Conservation (phyloP, 2,329 filamentous ascomycete genomes). For the Calonectria naviculata region DNA sequence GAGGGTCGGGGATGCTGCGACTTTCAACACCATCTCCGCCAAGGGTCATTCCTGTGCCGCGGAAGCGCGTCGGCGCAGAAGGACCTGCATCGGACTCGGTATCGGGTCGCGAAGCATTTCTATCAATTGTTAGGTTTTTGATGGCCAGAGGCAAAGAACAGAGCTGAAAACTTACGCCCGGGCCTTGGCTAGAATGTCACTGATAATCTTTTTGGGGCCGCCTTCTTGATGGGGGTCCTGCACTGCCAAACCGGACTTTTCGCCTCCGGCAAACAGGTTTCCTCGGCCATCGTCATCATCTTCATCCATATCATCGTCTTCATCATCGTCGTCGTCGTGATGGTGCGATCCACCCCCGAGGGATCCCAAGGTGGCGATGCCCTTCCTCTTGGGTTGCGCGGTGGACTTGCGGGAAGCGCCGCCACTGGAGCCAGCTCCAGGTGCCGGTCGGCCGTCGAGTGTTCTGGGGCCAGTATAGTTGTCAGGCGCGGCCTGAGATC, state of each 20-base stretch:
- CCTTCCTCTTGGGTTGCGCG: constrained; percentile 64
- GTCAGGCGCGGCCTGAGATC: constrained; percentile 35
- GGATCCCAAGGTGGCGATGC: constrained; percentile 71
- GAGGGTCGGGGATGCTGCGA: constrained; percentile 73
- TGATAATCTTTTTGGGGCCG: constrained; percentile 67
- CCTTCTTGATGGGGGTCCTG: constrained; percentile 67
- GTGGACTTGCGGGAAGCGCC: constrained; percentile 49
- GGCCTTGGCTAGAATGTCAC: constrained; percentile 73
- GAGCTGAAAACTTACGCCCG: constrained; percentile 59
- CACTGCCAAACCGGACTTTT: constrained; percentile 81
- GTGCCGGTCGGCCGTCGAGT: constrained; percentile 70
- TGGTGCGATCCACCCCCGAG: constrained; percentile 59
- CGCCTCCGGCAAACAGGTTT: constrained; percentile 85
- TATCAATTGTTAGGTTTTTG: constrained; percentile 45
- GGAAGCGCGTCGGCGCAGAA: constrained; percentile 67
- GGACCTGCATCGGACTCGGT: constrained; percentile 60
- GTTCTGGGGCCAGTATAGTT: constrained; percentile 71
- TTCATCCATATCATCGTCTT: constrained; percentile 65
- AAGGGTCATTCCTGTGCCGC: constrained; percentile 78
- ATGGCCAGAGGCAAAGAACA: background rate
- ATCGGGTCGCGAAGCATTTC: constrained; percentile 70
- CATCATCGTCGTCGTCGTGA: constrained; percentile 69
- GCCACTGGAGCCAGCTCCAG: constrained; percentile 48
- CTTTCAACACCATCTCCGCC: constrained; percentile 82
- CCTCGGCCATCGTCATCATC: constrained; percentile 67